Evolutionary conservation across 2,329 filamentous ascomycete species (phyloP), one percentile per base, ranked within the genome.

Genomic region (Myriangium duriaei): DNA sequence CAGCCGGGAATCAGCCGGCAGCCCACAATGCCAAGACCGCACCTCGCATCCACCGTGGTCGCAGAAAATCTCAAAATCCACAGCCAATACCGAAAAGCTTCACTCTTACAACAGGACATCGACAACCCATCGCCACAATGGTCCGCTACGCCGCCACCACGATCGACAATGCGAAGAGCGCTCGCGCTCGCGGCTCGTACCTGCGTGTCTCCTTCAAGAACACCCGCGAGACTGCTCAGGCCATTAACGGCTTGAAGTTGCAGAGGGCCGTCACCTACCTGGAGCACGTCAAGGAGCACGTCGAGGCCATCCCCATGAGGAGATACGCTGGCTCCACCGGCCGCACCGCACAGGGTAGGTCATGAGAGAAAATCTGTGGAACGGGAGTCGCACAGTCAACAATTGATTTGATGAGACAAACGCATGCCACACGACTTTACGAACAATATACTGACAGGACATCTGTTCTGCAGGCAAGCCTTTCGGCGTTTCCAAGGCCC

Each of bases 141-240:
- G 85, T 93, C 75, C 85, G 87, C 70, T 95, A 95, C 86, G 85
- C 85, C 69, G 82, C 82, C 64, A 83, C 79, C 62, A 76, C 86
- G 65, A 88, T 92, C 65, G 73, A 81, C 59, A 71, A 79, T 67
- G 75, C 79, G 57, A 95, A 94, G 78, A 93, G 84, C 72, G 91
- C 91, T 69, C 85, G 88, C 74, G 82, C 88, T 64, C 87, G 91
- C 71, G 91, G 92, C 69, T 86, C 87, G 66, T 98, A 96, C 77
- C 83, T 98, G 60, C 86, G 91, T 65, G 88, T 96, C 58, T 93
- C 84, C 58, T 98, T 95, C 84, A 98, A 98, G 81, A 98, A 98
- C 81, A 98, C 91, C 65, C 86, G 91, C 63, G 92, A 98, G 76
- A 95, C 88, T 54, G 91, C 92, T 51, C 91, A 96, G 76, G 87